A percentile compares a stretch with the other conserved stretches of the same genome.
phyloP scores from a whole-genome alignment of 2,329 filamentous ascomycete species.

The Trichophyton rubrum region DNA sequence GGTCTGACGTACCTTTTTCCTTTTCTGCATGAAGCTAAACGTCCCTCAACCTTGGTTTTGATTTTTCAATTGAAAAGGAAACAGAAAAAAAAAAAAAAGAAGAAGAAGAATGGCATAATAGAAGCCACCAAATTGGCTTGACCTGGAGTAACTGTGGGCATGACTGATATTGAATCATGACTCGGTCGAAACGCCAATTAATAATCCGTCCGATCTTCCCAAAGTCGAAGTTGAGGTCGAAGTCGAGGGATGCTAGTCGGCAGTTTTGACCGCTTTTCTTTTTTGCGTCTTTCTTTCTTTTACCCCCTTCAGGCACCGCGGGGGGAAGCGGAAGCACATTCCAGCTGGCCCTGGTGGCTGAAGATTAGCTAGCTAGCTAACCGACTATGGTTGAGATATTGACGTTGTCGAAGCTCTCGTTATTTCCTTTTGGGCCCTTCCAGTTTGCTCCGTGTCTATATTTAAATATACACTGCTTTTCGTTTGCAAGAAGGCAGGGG shows the following conservation, averaged over 20 bases:
- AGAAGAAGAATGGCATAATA: neutral
- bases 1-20: neutral
- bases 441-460: neutral
- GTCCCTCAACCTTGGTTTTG: neutral
- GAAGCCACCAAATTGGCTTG: neutral
- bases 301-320: neutral
- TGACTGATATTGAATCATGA: neutral
- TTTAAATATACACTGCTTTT: neutral
- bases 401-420: neutral
- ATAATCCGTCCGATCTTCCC: neutral
- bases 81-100: neutral
- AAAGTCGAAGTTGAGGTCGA: neutral
- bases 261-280: conserved; percentile 3
- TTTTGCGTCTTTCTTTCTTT: neutral
- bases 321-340: neutral
- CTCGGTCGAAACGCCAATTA: conserved; percentile 1
- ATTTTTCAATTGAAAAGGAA: too few relatives aligned
- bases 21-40: neutral
- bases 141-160: too few relatives aligned
- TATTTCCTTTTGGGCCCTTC: neutral
- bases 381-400: neutral
- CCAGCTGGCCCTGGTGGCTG: neutral
- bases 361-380: neutral
- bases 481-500: neutral
- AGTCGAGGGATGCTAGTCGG: neutral